A percentile compares a stretch with the other conserved stretches of the same genome.
phyloP scores from a whole-genome alignment of 371 early-diverging fungal species.

The Mortierella sp. region DNA sequence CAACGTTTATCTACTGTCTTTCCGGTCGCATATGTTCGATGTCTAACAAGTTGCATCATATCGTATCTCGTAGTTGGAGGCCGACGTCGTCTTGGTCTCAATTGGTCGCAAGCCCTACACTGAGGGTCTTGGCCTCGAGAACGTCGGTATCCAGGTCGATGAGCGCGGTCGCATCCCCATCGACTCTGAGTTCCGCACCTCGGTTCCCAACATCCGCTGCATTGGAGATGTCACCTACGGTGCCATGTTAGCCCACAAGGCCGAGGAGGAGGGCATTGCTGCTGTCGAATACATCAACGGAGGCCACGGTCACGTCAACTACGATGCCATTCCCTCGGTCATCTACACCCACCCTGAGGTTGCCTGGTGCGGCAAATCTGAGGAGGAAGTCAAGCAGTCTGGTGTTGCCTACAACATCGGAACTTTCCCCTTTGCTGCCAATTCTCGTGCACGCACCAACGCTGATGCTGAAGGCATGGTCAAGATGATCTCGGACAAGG shows the following conservation, averaged over 20 bases:
- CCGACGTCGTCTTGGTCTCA: conserved; percentile 93
- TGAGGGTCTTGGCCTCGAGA: conserved; percentile 90
- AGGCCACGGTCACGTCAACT: conserved; percentile 98
- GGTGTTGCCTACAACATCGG: conserved; percentile 91
- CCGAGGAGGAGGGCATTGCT: conserved; percentile 99
- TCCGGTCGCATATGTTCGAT: background rate
- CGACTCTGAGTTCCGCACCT: conserved; percentile 92
- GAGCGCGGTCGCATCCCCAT: conserved; percentile 90
- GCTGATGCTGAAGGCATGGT: conserved; percentile 94
- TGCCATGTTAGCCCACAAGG: conserved; percentile 99
- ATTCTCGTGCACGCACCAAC: conserved; percentile 97
- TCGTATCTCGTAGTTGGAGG: conserved; percentile 70
- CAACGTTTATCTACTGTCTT: background rate
- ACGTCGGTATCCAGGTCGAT: conserved; percentile 90
- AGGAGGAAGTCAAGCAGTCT: conserved; percentile 90
- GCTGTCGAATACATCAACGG: conserved; percentile 93
- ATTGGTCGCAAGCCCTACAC: conserved; percentile 98
- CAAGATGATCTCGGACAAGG: conserved; percentile 95
- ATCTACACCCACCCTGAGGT: conserved; percentile 99
- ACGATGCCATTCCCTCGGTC: conserved; percentile 97
- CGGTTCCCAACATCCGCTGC: conserved; percentile 89
- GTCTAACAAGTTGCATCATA: background rate
- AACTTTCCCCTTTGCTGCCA: conserved; percentile 95
- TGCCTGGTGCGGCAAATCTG: conserved; percentile 98
- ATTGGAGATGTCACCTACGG: conserved; percentile 98